Percentiles rank a stretch among this genome's conserved stretches.
Evolutionary conservation across 352 stramenopile species (phyloP).

Genomic region (Lagenidium sp.): DNA sequence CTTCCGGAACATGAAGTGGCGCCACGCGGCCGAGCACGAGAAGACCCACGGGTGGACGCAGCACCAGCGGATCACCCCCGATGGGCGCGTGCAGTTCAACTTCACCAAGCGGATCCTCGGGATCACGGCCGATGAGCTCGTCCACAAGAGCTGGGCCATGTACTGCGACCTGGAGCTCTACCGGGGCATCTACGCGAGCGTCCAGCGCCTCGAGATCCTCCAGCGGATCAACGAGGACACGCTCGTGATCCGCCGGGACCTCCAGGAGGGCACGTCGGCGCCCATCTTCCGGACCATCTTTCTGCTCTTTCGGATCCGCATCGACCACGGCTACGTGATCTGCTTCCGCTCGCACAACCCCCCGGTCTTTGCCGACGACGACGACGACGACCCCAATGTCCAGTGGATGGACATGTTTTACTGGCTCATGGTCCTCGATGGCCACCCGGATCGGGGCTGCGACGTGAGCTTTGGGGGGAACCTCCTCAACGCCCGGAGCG

Average conservation of each 20-base stretch:
- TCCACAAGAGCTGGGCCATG: conserved; percentile 74
- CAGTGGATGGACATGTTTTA: conserved; percentile 80
- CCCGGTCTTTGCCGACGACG: conserved; percentile 28
- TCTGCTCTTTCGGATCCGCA: conserved; percentile 52
- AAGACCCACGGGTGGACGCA: conserved; percentile 78
- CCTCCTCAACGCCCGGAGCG: conserved; percentile 46
- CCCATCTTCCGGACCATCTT: conserved; percentile 75
- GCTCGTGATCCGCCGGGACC: conserved; percentile 58
- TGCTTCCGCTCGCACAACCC: conserved; percentile 68
- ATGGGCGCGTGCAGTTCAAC: conserved; percentile 69
- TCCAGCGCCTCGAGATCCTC: conserved; percentile 72
- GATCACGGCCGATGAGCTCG: conserved; percentile 51
- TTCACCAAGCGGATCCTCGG: conserved; percentile 66
- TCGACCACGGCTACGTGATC: conserved; percentile 54
- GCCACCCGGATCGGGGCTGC: conserved; percentile 13
- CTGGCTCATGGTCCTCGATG: conserved; percentile 62
- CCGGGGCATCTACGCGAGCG: conserved; percentile 65
- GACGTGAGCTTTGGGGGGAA: conserved; percentile 70
- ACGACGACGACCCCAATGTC: conserved; percentile 51
- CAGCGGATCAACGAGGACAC: conserved; percentile 75
- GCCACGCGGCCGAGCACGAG: conserved; percentile 17
- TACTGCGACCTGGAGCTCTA: conserved; percentile 73
- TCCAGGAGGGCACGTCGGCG: conserved; percentile 45
- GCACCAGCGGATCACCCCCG: conserved; percentile 50
- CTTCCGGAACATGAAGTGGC: conserved; percentile 46